Evolutionary conservation across 176 grass and related monocot genomes (phyloP), one percentile per base, ranked within the genome.

Genomic region (Triticum monococcum): DNA sequence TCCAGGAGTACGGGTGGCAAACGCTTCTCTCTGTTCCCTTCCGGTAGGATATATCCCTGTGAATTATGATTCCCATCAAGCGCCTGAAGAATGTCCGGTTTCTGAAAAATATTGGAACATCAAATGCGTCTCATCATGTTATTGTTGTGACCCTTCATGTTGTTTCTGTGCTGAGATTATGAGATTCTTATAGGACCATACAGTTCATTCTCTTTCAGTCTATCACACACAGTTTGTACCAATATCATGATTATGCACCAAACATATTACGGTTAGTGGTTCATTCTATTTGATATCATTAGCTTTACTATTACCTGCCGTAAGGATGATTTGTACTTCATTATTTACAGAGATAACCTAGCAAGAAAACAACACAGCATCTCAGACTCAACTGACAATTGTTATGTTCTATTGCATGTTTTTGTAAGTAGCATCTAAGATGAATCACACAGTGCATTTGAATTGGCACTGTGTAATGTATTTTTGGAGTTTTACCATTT

Each of bases 91-190:
- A 79, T 23, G 24, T 24, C 22, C 5, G 5, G 77, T 79, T 79
- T 79, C 30, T 16, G 37, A 45, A 73, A 5, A 73, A n/a, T 45
- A 16, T 0, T 45, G 11, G 25, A 24, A 1, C 24, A 7, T 75
- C 14, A 31, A 28, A 28, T 48, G 72, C 13, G 6, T 16, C 10
- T 30, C 20, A 81, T 69, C 70, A 70, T 81, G 46, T 12, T 77
- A 77, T 25, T 86, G 33, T 46, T 57, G 62, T 86, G 78, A 81
- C 13, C 36, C 12, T 22, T 85, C 61, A 69, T 68, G 18, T 77
- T 11, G 26, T 67, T 52, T 52, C 28, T 80, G 22, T 76, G 33
- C 61, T 59, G 17, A 10, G 5, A 43, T 64, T 37, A 10, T 85
- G 61, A 45, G 18, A 61, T 81, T 81, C 9, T 60, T 68, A 5